phyloP scores from a whole-genome alignment of 2,329 filamentous ascomycete genomes.

The Colletotrichum gloeosporioides region DNA sequence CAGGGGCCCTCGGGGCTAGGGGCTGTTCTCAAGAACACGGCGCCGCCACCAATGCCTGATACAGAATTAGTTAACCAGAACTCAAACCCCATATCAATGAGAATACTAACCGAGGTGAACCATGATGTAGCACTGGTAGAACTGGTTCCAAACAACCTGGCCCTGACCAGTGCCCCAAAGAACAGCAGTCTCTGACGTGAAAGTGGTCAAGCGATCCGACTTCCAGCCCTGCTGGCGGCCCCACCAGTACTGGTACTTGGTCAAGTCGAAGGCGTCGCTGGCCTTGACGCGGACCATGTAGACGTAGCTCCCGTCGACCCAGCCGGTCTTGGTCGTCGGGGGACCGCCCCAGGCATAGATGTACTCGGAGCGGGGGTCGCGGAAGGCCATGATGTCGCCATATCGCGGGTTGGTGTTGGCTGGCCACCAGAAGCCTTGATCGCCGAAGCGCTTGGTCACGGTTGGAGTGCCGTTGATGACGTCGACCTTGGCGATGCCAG shows the following conservation, averaged over 20 bases:
- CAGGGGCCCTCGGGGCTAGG: constrained; percentile 39
- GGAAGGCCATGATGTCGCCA: constrained; percentile 41
- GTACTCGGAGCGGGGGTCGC: constrained; percentile 41
- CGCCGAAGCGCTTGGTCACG: constrained; percentile 36
- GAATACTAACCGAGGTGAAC: constrained; percentile 31
- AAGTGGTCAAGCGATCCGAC: constrained; percentile 31
- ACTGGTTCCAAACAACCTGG: constrained; percentile 40
- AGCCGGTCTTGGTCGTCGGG: constrained; percentile 32
- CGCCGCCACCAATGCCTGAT: constrained; percentile 1
- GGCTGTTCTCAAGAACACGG: constrained; percentile 29
- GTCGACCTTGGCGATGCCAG: constrained; percentile 39
- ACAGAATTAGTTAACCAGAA: background rate
- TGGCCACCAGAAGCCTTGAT: constrained; percentile 41
- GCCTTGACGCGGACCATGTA: constrained; percentile 42
- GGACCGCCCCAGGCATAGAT: constrained; percentile 44
- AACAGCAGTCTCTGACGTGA: constrained; percentile 40
- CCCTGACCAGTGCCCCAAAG: constrained; percentile 43
- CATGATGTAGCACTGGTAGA: constrained; percentile 39
- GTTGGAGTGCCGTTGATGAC: constrained; percentile 37
- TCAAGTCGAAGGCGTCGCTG: constrained; percentile 38
- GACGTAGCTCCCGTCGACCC: constrained; percentile 31
- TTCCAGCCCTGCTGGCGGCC: constrained; percentile 42
- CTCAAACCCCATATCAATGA: fast-evolving
- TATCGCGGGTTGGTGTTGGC: constrained; percentile 34
- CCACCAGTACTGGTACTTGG: constrained; percentile 47